Base-by-base conservation (phyloP, 78 protist genomes). In the Neovahlkampfia damariscottae region DNA sequence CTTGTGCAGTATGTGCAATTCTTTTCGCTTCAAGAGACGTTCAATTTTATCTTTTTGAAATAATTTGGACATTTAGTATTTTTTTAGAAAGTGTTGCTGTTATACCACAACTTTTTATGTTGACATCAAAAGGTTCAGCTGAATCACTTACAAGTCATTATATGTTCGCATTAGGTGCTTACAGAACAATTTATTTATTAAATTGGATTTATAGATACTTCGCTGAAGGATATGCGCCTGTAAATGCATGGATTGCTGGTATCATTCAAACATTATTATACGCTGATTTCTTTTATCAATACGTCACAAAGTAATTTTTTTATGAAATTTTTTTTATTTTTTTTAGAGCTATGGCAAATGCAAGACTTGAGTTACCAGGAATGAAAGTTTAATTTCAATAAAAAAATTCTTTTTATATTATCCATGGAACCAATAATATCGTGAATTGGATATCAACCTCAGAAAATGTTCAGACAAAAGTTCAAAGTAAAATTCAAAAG, bases 41-140 rank as follows among this genome's bases (percentile, higher is more conserved):
- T 72, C 70, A 59, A 8, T 39, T 30, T 36, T 0, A 38, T n/a
- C 84, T 80, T 32, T 2, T 34, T 7, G 86, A 94, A 89, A 75
- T 92, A 0, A 76, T 92, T 28, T 95, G 98, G 98, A 75, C 98
- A 9, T 93, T 95, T 75, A 84, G 92, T 34, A 87, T 94, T 72
- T 94, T 79, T 73, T 88, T 95, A 28, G 99, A 96, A 79, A 79
- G 97, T 10, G 94, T 96, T 8, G 97, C 98, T 5, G 90, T 96
- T 69, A 59, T 96, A 71, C 99, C 99, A 3, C 99, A 96, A 85
- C 74, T 95, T 38, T 83, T 86, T 62, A 70, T 93, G 62, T 70
- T 93, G 36, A 89, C 82, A 40, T 38, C 29, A 69, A 76, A 67
- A 4, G 87, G 91, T 9, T 88, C 86, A 74, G 91, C 80, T 6